These are phyloP conservation scores for Exophiala aquamarina DNA, from an alignment of 2,329 filamentous ascomycete species.

Conservation along the genomic window DNA sequence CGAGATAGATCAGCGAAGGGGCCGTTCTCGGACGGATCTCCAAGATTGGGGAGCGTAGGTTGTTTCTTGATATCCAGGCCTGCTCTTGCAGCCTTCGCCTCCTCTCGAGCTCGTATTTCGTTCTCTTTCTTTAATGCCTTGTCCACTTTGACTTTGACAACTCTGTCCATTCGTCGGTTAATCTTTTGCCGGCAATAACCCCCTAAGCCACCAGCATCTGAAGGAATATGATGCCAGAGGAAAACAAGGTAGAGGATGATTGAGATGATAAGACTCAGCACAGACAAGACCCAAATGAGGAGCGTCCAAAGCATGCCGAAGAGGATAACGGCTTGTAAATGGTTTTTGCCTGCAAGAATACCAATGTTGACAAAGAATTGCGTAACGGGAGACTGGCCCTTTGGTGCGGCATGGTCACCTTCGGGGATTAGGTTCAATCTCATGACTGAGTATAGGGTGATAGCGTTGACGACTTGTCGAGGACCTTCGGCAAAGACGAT, in stretches of 20 bases:
- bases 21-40: slow-evolving; percentile 48
- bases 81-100: slow-evolving; percentile 42
- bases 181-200: slow-evolving; percentile 91
- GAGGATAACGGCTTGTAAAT: slow-evolving; percentile 77
- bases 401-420: slow-evolving; percentile 51
- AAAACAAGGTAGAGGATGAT: slow-evolving; percentile 81
- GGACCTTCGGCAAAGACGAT: slow-evolving; percentile 89
- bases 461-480: slow-evolving; percentile 83
- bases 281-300: slow-evolving; percentile 81
- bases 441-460: slow-evolving; percentile 85
- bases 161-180: slow-evolving; percentile 77
- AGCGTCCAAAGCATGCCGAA: slow-evolving; percentile 91
- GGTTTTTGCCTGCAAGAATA: slow-evolving; percentile 69
- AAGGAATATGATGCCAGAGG: slow-evolving; percentile 88
- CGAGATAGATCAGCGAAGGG: slow-evolving; percentile 60
- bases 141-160: slow-evolving; percentile 84
- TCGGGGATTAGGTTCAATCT: slow-evolving; percentile 68
- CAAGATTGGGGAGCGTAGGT: slow-evolving; percentile 64
- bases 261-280: slow-evolving; percentile 71
- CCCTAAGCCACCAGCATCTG: slow-evolving; percentile 73
- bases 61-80: slow-evolving; percentile 33
- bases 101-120: slow-evolving; percentile 52
- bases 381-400: slow-evolving; percentile 63
- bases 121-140: slow-evolving; percentile 81
- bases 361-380: slow-evolving; percentile 84